Conservation (phyloP, 2,329 filamentous ascomycete genomes). For the Hansfordia pulvinata region DNA sequence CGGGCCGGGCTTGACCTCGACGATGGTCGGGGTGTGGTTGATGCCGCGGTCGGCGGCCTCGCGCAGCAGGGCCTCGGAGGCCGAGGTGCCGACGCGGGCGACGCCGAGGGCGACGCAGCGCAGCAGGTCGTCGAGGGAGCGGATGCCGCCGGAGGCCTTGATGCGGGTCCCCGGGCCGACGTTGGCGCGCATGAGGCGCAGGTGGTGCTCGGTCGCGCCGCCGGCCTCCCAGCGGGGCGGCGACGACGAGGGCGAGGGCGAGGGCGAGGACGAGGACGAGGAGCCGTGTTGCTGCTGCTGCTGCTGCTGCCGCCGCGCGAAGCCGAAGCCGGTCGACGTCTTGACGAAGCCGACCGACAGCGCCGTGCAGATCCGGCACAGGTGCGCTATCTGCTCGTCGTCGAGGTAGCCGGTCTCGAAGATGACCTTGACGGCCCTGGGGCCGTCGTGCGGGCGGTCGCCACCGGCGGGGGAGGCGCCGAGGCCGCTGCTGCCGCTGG, state of each 20-base stretch:
- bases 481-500: too few species aligned
- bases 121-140: constrained; percentile 41
- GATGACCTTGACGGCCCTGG: constrained; percentile 46
- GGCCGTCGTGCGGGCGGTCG: too few species aligned
- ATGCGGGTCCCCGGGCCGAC: constrained; percentile 31
- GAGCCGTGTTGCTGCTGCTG: constrained; percentile 34
- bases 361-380: constrained; percentile 40
- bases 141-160: constrained; percentile 43
- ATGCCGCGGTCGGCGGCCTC: constrained; percentile 39
- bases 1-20: too few species aligned
- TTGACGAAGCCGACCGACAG: constrained; percentile 42
- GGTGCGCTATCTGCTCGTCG: constrained; percentile 30
- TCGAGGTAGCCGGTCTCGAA: constrained; percentile 47
- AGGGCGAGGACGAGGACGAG: too few species aligned
- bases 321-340: constrained; percentile 47
- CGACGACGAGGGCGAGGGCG: too few species aligned
- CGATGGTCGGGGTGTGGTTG: constrained; percentile 12
- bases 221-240: too few species aligned
- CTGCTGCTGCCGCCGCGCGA: too few species aligned
- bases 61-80: constrained; percentile 38
- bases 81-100: constrained; percentile 40
- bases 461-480: too few species aligned
- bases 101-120: constrained; percentile 39
- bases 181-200: constrained; percentile 38
- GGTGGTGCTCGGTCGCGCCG: constrained; percentile 34